Percentiles rank a stretch among this genome's conserved stretches.
Conservation (phyloP, 1,284 basidiomycete genomes). For the Pseudozyma sp. region DNA sequence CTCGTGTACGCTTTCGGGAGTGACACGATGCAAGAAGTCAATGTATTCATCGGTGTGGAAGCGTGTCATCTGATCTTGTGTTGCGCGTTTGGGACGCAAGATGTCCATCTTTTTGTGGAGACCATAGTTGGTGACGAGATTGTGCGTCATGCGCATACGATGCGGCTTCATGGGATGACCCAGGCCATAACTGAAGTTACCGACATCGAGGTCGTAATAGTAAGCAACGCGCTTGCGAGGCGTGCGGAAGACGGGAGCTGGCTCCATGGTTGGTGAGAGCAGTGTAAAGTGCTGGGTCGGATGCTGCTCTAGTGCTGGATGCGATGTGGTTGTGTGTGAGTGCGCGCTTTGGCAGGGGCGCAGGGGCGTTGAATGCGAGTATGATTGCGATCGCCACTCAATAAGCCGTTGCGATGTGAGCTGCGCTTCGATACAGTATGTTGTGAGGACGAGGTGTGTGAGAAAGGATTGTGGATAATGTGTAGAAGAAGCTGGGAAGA, state of each 20-base stretch:
- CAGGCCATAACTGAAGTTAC: slow-evolving; percentile 85
- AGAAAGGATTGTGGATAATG: neutral
- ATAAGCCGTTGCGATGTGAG: neutral
- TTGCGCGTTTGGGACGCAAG: slow-evolving; percentile 82
- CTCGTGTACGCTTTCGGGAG: slow-evolving; percentile 72
- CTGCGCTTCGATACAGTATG: neutral
- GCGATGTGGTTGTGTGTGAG: neutral
- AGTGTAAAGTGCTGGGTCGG: neutral
- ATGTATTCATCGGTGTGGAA: slow-evolving; percentile 99
- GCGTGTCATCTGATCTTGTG: slow-evolving; percentile 83
- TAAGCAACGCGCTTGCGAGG: slow-evolving; percentile 57
- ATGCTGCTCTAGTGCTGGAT: neutral
- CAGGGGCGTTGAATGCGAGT: neutral
- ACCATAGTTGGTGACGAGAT: slow-evolving; percentile 88
- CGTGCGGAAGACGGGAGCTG: slow-evolving; percentile 51
- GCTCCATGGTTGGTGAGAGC: slow-evolving; percentile 43
- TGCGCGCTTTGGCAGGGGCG: neutral
- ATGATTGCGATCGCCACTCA: neutral
- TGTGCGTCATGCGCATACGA: slow-evolving; percentile 77
- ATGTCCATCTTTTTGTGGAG: slow-evolving; percentile 92
- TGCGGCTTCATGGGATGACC: slow-evolving; percentile 94
- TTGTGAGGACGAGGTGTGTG: neutral
- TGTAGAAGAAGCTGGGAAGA: neutral
- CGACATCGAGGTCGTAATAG: slow-evolving; percentile 75
- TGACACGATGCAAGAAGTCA: slow-evolving; percentile 86